Evolutionary conservation across 1,139 yeast genomes (phyloP), one percentile per base, ranked within the genome.

Genomic region (Debaryomyces psychrophilus): DNA sequence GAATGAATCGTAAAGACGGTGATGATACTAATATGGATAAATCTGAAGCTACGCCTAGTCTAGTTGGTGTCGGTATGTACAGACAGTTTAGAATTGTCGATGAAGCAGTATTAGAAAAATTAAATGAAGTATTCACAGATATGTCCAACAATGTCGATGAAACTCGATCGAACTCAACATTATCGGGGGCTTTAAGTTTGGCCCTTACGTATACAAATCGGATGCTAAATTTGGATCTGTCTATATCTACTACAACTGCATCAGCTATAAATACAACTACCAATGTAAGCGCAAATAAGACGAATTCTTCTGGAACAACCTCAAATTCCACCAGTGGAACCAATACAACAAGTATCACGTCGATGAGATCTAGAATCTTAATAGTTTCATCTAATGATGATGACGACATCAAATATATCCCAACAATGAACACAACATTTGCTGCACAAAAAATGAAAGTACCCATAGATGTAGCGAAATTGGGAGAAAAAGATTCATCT

Each of bases 341-440:
- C 8, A 48, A 55, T 25, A 52, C 62, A 23, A 58, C 60, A 25
- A 59, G 66, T 17, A 44, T 62, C 2, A 58, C 71, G 3, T 55
- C 82, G 1, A 69, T 87, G 65, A 84, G 84, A 53, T 81, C 96
- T 0, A 70, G 97, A 44, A 76, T 93, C 8, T 65, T 95, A 52
- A 80, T 90, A 5, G 74, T 93, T 2, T 85, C 89, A 46, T 85
- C 87, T 15, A 83, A 86, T 51, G 90, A 85, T 52, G 95, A 90
- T 55, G 83, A 84, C 47, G 83, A 90, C 17, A 73, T 90, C 44
- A 89, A 89, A 50, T 95, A 95, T 64, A 89, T 93, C 36, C 89
- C 98, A 4, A 84, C 90, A 41, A 95, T 95, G 99, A 95, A 95
- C 65, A 80, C 95, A 54, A 92, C 93, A 37, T 95, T 95, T 68